Evolutionary conservation across 1,139 yeast genomes (phyloP).

Genomic region (Yamadazyma sp.): DNA sequence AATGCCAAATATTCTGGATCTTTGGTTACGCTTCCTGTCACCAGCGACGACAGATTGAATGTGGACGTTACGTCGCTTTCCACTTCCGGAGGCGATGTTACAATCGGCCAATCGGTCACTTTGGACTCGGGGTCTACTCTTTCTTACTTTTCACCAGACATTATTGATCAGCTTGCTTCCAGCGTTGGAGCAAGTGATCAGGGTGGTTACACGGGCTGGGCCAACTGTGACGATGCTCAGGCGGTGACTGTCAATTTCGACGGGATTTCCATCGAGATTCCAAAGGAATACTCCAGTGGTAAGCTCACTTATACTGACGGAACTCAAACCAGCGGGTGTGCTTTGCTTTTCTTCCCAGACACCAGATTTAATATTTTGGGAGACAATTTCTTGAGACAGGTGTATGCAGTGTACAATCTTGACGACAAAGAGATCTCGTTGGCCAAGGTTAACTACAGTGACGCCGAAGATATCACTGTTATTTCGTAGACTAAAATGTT

Average conservation of each 20-base stretch:
- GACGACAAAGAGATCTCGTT: conserved; percentile 61
- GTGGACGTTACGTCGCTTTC: conserved; percentile 20
- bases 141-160: conserved; percentile 21
- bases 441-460: conserved; percentile 58
- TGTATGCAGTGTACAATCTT: conserved; percentile 75
- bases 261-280: conserved; percentile 31
- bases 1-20: conserved; percentile 44
- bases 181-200: conserved; percentile 8
- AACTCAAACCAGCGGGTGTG: conserved; percentile 11
- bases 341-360: conserved; percentile 6
- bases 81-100: conserved; percentile 14
- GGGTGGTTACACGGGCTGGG: conserved; percentile 8
- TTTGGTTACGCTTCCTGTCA: conserved; percentile 20
- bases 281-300: conserved; percentile 11
- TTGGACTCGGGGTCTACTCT: conserved; percentile 33
- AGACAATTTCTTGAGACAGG: conserved; percentile 69
- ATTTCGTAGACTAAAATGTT: conserved; percentile 4
- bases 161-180: conserved; percentile 20
- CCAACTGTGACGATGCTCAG: conserved; percentile 6
- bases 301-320: conserved; percentile 2
- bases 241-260: conserved; percentile 29
- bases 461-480: conserved; percentile 32
- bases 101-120: conserved; percentile 22
- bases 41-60: conserved; percentile 22
- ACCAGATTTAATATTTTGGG: conserved; percentile 47